Conservation (phyloP, 768 basidiomycete species). For the Pleurotus tuoliensis region DNA sequence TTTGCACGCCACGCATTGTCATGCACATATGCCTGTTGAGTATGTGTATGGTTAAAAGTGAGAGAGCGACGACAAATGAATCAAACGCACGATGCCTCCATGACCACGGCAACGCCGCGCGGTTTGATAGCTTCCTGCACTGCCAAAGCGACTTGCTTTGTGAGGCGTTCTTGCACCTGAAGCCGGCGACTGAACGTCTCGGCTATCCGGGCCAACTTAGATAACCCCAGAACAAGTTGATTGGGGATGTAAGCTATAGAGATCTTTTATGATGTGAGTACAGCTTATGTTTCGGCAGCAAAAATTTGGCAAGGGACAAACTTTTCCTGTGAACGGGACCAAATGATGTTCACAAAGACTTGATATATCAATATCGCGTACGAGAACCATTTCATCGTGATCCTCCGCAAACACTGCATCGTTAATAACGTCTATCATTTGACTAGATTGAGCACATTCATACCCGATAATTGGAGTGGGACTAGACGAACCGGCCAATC, state of each 20-base stretch:
- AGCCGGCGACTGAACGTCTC: slow-evolving; percentile 95
- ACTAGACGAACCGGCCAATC: slow-evolving; percentile 64
- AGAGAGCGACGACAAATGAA: slow-evolving; percentile 1
- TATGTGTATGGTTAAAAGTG: neutral
- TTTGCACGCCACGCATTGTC: slow-evolving; percentile 99
- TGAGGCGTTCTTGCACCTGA: slow-evolving; percentile 96
- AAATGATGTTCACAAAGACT: slow-evolving; percentile 98
- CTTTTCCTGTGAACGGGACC: slow-evolving; percentile 97
- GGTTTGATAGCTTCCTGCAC: slow-evolving; percentile 98
- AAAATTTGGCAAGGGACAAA: slow-evolving; percentile 30
- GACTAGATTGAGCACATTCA: slow-evolving; percentile 5
- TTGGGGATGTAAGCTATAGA: slow-evolving; percentile 98
- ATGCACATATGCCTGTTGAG: slow-evolving; percentile 38
- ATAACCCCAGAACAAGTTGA: slow-evolving; percentile 88
- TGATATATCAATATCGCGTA: slow-evolving; percentile 95
- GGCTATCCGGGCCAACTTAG: slow-evolving; percentile 94
- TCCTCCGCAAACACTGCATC: slow-evolving; percentile 98
- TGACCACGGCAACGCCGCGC: slow-evolving; percentile 96
- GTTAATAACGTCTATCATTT: slow-evolving; percentile 84
- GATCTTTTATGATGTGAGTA: slow-evolving; percentile 50
- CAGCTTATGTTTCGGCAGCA: slow-evolving; percentile 12
- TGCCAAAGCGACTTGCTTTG: slow-evolving; percentile 97
- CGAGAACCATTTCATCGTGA: slow-evolving; percentile 99
- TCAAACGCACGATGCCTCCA: slow-evolving; percentile 90
- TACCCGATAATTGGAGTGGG: neutral